Evolutionary conservation across 2,329 filamentous ascomycete genomes (phyloP).

Genomic region (Parastagonospora nodorum): DNA sequence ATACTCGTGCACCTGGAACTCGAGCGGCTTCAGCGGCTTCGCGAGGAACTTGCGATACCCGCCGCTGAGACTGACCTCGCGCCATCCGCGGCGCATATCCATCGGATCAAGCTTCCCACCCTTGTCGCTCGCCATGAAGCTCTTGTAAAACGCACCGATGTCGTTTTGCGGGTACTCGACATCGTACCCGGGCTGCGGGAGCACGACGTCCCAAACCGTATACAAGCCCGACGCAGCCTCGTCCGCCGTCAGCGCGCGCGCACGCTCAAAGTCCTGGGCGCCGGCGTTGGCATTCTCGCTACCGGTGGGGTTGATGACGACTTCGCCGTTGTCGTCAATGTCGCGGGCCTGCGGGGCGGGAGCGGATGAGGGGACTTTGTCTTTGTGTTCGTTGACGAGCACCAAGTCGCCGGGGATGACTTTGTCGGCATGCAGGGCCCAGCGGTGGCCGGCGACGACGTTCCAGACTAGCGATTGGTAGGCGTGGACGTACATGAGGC

Average conservation of each 20-base stretch:
- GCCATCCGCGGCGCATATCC: conserved; percentile 83
- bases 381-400: conserved; percentile 64
- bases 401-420: conserved; percentile 88
- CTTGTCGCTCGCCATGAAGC: conserved; percentile 80
- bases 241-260: conserved; percentile 73
- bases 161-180: conserved; percentile 84
- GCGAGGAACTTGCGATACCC: conserved; percentile 86
- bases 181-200: conserved; percentile 91
- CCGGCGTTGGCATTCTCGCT: conserved; percentile 60
- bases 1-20: conserved; percentile 74
- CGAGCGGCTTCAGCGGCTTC: conserved; percentile 66
- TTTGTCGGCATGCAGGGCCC: conserved; percentile 71
- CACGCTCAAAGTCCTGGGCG: conserved; percentile 67
- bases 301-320: conserved; percentile 65
- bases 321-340: conserved; percentile 66
- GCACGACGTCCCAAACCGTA: conserved; percentile 83
- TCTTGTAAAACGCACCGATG: conserved; percentile 80
- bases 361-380: conserved; percentile 47
- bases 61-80: conserved; percentile 86
- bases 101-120: conserved; percentile 82
- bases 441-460: conserved; percentile 77
- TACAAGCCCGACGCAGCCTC: conserved; percentile 79
- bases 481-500: conserved; percentile 94
- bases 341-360: conserved; percentile 32
- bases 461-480: conserved; percentile 98